A percentile compares a stretch with the other conserved stretches of the same genome.
These are phyloP conservation scores for Fusarium nematophilum DNA, from an alignment of 2,329 filamentous ascomycete genomes.

Conservation along the genomic window DNA sequence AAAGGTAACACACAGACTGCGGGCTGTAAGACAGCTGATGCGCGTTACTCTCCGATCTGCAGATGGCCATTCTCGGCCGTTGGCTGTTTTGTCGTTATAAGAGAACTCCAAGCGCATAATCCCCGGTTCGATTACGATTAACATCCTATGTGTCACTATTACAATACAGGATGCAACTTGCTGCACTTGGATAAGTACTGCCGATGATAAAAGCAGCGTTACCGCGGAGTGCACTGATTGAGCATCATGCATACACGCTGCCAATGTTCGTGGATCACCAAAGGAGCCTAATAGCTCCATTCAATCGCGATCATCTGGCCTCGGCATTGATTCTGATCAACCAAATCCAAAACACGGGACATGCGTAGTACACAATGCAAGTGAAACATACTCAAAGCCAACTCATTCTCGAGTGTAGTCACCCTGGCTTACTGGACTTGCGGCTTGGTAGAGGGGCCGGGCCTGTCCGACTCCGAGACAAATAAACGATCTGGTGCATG, in stretches of 20 bases:
- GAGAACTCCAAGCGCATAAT: no score
- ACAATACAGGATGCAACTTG: no score
- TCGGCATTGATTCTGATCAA: background rate
- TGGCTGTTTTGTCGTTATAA: no score
- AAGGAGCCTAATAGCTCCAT: background rate
- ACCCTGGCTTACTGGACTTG: background rate
- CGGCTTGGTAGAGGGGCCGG: background rate
- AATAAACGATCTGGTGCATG: no score
- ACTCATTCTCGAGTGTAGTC: background rate
- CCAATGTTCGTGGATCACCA: background rate
- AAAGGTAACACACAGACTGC: no score
- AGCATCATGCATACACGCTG: background rate
- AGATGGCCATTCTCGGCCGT: no score
- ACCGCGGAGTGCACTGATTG: conserved; percentile 2
- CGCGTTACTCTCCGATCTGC: no score
- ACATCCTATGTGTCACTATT: no score
- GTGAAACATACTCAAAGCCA: background rate
- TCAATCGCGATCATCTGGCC: background rate
- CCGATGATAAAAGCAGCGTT: background rate
- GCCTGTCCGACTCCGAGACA: background rate
- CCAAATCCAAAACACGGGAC: conserved; percentile 16
- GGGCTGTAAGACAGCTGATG: no score
- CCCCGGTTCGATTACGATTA: no score
- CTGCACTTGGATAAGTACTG: no score
- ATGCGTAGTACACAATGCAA: background rate